Base-by-base conservation (phyloP, 371 early-diverging fungal genomes). In the Rhizoclosmatium hyalinum region DNA sequence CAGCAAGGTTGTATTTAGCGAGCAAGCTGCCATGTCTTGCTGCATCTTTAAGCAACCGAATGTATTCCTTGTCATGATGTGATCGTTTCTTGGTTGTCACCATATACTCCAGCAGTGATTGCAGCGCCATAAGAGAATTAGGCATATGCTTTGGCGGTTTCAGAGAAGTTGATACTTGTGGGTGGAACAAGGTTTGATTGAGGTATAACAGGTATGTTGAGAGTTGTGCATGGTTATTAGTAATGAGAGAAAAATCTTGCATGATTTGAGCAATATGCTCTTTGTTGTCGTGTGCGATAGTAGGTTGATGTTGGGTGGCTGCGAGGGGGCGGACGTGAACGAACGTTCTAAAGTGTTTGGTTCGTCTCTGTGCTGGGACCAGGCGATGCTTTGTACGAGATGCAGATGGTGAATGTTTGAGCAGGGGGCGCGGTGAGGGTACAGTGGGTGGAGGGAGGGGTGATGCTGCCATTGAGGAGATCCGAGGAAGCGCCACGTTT, bases 1-100 rank as follows among this genome's bases (percentile, higher is more conserved):
- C 69, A 57, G 69, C 69, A 53, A 68, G 57, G 42, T 68, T 68
- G 57, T 68, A 68, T 55, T 68, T 68, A 8, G 69, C 69, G 8
- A 68, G 57, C 24, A 68, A 19, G 45, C 69, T 68, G 5, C 69
- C 69, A 8, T 19, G 41, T n/a, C 24, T 17, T 17, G 57, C 24
- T 2, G 69, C 69, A 10, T 14, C 10, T 57, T 68, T 42, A 0
- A 68, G 24, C 46, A 68, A 42, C n/a, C 57, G 56, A 32, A 57
- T 14, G 44, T 68, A 68, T 14, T 41, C 10, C 2, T 17, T 39
- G 41, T 68, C 69, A 2, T 12, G 17, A 42, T 10, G 19, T 32
- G 55, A 46, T 65, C 45, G 14, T 3, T 41, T 21, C 17, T 5
- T 21, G 8, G 44, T 45, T n/a, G 50, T 17, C 21, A 41, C n/a